Evolutionary conservation across 768 basidiomycete genomes (phyloP), one percentile per base, ranked within the genome.

Genomic region (Tylopilus balloui): DNA sequence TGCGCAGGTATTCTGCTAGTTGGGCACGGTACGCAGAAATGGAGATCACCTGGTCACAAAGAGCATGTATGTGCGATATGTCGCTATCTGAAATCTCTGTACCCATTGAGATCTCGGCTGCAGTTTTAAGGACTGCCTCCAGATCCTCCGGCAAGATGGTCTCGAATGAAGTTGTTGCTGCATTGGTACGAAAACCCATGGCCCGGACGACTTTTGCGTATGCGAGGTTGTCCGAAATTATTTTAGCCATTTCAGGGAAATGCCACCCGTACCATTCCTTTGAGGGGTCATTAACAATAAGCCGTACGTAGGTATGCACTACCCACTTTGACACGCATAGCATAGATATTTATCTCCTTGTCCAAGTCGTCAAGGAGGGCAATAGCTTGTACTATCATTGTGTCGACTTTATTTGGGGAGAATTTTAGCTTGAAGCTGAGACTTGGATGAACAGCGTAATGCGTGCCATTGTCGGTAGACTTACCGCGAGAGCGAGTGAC

Each of bases 181-280:
- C 92, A 69, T 95, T 96, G 58, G 94, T 94, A 58, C 96, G 90
- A 80, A 97, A 93, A 51, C 93, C 96, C 94, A 99, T 95, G 28
- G 78, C 70, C 48, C 86, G 87, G 60, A 99, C 83, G 50, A 88
- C 86, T 73, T 92, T 96, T 52, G 96, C 94, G 67, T 98, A 98
- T 17, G 95, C 94, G 51, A 94, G 73, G 71, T 96, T 99, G 76
- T 99, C 96, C 51, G 85, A 82, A 57, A 99, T 88, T 66, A 99
- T 98, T 75, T 97, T 98, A 51, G 86, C 88, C 87, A 99, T 90
- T 71, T 99, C 96, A 5, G 96, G 96, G 79, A 99, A 99, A 74
- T 99, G 96, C 96, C 96, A 99, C 31, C 96, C 96, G 61, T 99
- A 99, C 96, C 96, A 99, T 80, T 99, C 96, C 95, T 96, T 59